Base-by-base conservation (phyloP, 441 rosid genomes). In the Monsonia emarginata region DNA sequence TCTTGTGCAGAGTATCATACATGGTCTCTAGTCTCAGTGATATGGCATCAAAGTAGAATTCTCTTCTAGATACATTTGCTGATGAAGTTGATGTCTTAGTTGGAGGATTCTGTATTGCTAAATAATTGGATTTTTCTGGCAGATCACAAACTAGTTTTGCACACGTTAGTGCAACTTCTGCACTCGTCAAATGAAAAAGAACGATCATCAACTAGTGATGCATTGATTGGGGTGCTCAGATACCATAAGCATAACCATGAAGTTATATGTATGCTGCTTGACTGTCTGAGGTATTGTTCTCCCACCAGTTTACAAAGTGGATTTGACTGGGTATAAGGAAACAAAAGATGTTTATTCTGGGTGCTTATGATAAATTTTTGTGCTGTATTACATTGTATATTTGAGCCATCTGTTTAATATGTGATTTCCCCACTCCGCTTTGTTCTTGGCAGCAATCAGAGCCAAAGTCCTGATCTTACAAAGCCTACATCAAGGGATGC, bases 131-230 rank as follows among this genome's bases (percentile, higher is more conserved):
- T 59, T 71, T 36, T 42, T 68, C 50, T 67, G 80, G 73, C 95
- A 90, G 97, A 86, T 65, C 96, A 96, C 66, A 76, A 86, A 21
- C 57, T 80, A 6, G 85, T 86, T 64, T 69, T 93, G 81, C 87
- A 96, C 63, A 76, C 84, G 40, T 70, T 90, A 28, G 77, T 93
- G 69, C 80, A 59, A 65, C 84, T 82, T 68, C 57, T 86, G 61
- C 77, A 79, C 83, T 83, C 87, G 64, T 72, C 84, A 73, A 79
- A 81, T 80, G 83, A 68, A 61, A 74, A 77, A 38, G 65, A 68
- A 65, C 81, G 69, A 27, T 78, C 77, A 69, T 74, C 82, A 54
- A 95, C 87, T 65, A 62, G 74, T 61, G 76, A 78, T 72, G 78
- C 87, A 73, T 81, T 89, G 32, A 70, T 86, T 72, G 82, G 76